phyloP scores from a whole-genome alignment of 441 rosid genomes.

The Pelargonium cotyledonis region DNA sequence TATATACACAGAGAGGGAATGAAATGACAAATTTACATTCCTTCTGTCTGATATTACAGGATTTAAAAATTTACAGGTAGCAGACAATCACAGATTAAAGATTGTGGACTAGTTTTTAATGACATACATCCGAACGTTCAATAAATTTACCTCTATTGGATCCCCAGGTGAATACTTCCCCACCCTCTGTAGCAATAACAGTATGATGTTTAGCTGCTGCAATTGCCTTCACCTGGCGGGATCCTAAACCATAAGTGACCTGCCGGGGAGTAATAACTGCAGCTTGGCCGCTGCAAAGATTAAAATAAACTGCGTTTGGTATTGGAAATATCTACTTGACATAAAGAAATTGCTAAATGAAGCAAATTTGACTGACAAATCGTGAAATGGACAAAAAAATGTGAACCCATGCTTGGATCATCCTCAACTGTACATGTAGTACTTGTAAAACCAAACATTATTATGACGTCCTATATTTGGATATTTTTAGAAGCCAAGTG shows the following conservation, averaged over 20 bases:
- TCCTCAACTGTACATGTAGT: no score
- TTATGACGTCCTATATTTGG: background rate
- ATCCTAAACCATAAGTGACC: slow-evolving; percentile 77
- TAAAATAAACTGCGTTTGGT: slow-evolving; percentile 22
- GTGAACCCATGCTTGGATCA: no score
- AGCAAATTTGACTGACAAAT: background rate
- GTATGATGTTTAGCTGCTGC: slow-evolving; percentile 99
- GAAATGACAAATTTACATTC: background rate
- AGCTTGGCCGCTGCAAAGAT: slow-evolving; percentile 88
- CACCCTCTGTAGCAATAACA: slow-evolving; percentile 83
- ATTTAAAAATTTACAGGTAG: background rate
- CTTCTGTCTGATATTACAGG: background rate
- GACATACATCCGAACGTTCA: slow-evolving; percentile 8
- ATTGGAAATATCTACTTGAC: background rate
- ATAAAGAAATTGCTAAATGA: background rate
- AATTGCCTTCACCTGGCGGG: slow-evolving; percentile 80
- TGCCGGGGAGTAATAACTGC: slow-evolving; percentile 97
- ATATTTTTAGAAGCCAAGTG: background rate
- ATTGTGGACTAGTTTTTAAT: no score
- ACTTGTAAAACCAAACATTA: background rate
- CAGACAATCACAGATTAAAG: background rate
- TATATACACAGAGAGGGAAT: background rate
- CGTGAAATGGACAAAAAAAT: background rate
- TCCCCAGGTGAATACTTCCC: slow-evolving; percentile 97
- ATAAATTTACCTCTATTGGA: slow-evolving; percentile 76